Conservation (phyloP, 345 rosid species). For the Nasturtium officinale region DNA sequence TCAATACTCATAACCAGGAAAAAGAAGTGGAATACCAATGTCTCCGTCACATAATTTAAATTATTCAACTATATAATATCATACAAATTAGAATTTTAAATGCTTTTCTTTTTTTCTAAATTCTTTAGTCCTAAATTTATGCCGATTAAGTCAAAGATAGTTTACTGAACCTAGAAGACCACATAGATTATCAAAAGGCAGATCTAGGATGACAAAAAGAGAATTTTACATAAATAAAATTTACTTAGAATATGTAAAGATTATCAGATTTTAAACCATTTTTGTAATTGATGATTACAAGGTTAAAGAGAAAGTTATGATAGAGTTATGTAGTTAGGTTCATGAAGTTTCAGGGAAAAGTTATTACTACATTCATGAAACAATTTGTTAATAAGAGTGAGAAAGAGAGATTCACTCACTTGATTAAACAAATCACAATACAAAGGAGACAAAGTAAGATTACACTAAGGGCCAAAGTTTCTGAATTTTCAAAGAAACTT, state of each 20-base stretch:
- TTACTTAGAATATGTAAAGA: background rate
- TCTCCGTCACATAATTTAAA: constrained; percentile 25
- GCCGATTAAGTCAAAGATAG: constrained; percentile 42
- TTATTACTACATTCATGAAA: background rate
- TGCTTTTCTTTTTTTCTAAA: background rate
- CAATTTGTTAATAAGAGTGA: constrained; percentile 15
- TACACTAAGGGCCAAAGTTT: constrained; percentile 35
- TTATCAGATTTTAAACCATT: background rate
- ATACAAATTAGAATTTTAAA: background rate
- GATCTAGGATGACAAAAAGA: background rate
- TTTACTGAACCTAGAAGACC: constrained; percentile 41
- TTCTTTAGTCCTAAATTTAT: constrained; percentile 6
- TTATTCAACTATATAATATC: constrained; percentile 18
- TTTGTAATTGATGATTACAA: background rate
- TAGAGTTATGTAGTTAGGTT: constrained; percentile 39
- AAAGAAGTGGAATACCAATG: constrained; percentile 34
- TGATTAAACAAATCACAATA: constrained; percentile 39
- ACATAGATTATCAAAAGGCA: constrained; percentile 28
- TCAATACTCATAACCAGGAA: constrained; percentile 44
- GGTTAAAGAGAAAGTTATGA: background rate
- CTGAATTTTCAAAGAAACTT: constrained; percentile 41
- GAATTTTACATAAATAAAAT: background rate
- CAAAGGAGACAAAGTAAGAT: constrained; percentile 26
- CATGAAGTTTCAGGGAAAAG: constrained; percentile 7
- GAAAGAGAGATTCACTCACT: constrained; percentile 38